Evolutionary conservation across 768 basidiomycete genomes (phyloP).

Genomic region (Mycena kentingensis): DNA sequence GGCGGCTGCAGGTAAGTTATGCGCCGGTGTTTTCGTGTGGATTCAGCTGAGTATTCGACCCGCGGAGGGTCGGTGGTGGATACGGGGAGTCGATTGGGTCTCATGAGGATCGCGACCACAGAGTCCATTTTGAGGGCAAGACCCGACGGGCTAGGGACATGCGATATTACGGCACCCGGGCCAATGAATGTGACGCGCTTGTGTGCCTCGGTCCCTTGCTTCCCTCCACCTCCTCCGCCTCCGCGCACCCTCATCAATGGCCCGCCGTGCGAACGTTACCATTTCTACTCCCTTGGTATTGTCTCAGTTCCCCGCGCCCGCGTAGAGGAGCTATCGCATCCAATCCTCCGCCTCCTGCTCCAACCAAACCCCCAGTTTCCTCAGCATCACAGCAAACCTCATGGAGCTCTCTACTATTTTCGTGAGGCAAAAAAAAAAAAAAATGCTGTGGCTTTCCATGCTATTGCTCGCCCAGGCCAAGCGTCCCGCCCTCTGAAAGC

Average conservation of each 20-base stretch:
- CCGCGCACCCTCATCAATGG: not conserved
- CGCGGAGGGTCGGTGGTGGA: too few species aligned
- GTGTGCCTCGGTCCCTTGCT: too few species aligned
- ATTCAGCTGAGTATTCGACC: too few species aligned
- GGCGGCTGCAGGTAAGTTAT: not conserved
- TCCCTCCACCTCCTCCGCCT: not conserved
- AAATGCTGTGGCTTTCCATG: slow-evolving; percentile 59
- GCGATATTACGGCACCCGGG: too few species aligned
- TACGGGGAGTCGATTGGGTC: too few species aligned
- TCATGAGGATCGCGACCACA: too few species aligned
- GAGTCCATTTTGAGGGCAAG: too few species aligned
- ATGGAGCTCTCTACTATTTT: slow-evolving; percentile 78
- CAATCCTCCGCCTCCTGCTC: slow-evolving; percentile 69
- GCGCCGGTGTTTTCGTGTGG: too few species aligned
- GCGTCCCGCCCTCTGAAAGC: slow-evolving; percentile 42
- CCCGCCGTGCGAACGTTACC: slow-evolving; percentile 34
- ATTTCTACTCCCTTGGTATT: slow-evolving; percentile 73
- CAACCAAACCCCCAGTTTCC: slow-evolving; percentile 65
- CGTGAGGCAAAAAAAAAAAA: too few species aligned
- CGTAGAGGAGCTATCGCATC: slow-evolving; percentile 56
- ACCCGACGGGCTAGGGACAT: too few species aligned
- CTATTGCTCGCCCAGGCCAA: slow-evolving; percentile 57
- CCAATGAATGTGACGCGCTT: too few species aligned
- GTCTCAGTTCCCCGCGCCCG: slow-evolving; percentile 74
- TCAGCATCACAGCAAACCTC: slow-evolving; percentile 78